These are phyloP conservation scores for Didymella lethalis DNA, from an alignment of 2,329 filamentous ascomycete species.

Conservation along the genomic window DNA sequence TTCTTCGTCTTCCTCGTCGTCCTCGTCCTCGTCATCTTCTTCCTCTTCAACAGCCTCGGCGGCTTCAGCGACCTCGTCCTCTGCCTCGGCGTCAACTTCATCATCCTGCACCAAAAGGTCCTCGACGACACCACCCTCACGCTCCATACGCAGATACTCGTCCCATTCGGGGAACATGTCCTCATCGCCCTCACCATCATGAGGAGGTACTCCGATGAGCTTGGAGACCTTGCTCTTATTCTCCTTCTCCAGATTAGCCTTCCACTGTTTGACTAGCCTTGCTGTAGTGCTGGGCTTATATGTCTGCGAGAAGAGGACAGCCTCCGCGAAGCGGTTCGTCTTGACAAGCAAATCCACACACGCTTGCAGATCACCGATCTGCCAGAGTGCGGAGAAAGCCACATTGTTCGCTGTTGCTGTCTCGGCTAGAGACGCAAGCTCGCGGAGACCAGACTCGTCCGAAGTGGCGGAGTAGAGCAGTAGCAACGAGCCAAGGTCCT, in stretches of 20 bases:
- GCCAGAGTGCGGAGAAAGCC: conserved; percentile 89
- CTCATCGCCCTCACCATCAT: conserved; percentile 68
- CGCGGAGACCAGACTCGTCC: conserved; percentile 75
- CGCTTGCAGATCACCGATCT: conserved; percentile 79
- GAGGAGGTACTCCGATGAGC: conserved; percentile 79
- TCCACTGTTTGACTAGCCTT: conserved; percentile 78
- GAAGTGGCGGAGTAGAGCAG: conserved; percentile 88
- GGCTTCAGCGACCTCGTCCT: conserved; percentile 44
- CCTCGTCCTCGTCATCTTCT: conserved; percentile 35
- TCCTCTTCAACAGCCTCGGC: conserved; percentile 43
- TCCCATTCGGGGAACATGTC: conserved; percentile 98
- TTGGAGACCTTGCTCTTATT: conserved; percentile 88
- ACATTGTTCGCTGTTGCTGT: conserved; percentile 86
- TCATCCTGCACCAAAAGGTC: conserved; percentile 44
- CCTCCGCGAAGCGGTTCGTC: conserved; percentile 83
- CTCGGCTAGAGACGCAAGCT: conserved; percentile 77
- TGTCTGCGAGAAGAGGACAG: conserved; percentile 90
- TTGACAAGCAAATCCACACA: conserved; percentile 81
- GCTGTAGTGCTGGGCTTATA: conserved; percentile 84
- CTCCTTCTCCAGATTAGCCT: conserved; percentile 78
- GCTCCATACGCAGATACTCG: conserved; percentile 83
- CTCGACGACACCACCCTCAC: conserved; percentile 66
- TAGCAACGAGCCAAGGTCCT: conserved; percentile 87
- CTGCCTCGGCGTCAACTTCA: conserved; percentile 44
- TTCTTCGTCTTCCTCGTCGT: conserved; percentile 36